Percentiles rank a stretch among this genome's conserved stretches.
Evolutionary conservation across 768 basidiomycete genomes (phyloP).

Genomic region (Leccinellum albellum): DNA sequence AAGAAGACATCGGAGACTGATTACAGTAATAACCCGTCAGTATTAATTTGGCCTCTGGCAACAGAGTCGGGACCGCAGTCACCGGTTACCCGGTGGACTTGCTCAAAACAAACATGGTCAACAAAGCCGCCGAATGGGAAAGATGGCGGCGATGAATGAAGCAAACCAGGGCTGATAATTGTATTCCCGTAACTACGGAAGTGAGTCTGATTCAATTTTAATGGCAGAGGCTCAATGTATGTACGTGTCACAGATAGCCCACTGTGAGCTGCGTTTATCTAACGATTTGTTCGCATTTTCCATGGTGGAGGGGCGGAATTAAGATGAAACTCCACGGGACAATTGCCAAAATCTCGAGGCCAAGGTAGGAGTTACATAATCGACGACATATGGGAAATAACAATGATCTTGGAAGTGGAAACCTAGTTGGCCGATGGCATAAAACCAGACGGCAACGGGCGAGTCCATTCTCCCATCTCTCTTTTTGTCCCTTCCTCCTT

Average conservation of each 20-base stretch:
- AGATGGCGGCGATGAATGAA: not conserved
- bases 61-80: not conserved
- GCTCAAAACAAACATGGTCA: too few relatives aligned
- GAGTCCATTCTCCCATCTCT: not conserved
- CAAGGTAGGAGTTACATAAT: not conserved
- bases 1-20: not conserved
- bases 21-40: too few relatives aligned
- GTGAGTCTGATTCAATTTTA: not conserved
- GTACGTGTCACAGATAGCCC: too few relatives aligned
- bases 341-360: not conserved
- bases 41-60: not conserved
- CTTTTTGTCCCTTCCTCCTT: constrained; percentile 7
- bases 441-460: constrained; percentile 5
- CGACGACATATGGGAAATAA: not conserved
- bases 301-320: not conserved
- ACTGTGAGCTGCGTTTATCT: not conserved
- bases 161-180: not conserved
- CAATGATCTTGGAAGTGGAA: not conserved
- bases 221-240: not conserved
- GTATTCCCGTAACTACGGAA: not conserved
- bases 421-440: not conserved
- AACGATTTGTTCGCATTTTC: not conserved
- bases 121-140: not conserved
- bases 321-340: not conserved
- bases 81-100: too few relatives aligned